Evolutionary conservation across 2,329 filamentous ascomycete species (phyloP).

Genomic region (Xylaria sp.): DNA sequence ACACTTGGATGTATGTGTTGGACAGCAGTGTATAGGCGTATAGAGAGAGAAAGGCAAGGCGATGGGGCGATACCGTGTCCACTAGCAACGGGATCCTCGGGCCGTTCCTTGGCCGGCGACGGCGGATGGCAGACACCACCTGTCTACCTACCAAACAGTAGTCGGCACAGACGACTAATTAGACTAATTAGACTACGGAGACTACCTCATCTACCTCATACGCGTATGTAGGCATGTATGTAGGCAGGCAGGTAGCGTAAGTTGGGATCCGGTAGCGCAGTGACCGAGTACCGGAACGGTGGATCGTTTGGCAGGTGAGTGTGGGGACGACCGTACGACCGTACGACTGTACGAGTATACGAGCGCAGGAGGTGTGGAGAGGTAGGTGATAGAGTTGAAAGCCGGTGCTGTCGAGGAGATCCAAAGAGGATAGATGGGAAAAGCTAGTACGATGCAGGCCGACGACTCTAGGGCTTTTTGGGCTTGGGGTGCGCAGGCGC

Average conservation of each 20-base stretch:
- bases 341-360: neutral
- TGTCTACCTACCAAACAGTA: too few species aligned
- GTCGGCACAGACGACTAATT: neutral
- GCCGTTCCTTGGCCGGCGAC: constrained; percentile 33
- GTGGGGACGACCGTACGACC: constrained; percentile 1
- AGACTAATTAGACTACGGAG: neutral
- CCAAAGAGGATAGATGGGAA: neutral
- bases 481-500: neutral
- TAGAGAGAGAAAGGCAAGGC: neutral
- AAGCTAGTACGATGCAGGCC: neutral
- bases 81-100: constrained; percentile 18
- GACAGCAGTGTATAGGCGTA: neutral
- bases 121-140: constrained; percentile 13
- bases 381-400: neutral
- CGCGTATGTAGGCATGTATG: constrained; percentile 6
- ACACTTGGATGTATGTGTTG: neutral
- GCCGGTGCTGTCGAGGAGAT: neutral
- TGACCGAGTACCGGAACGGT: constrained; percentile 11
- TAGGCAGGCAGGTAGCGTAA: constrained; percentile 12
- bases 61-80: constrained; percentile 10
- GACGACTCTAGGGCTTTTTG: neutral
- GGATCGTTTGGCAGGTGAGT: constrained; percentile 20
- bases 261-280: neutral
- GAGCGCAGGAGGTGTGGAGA: neutral
- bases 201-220: neutral